Evolutionary conservation across 140 eudicot species (phyloP).

Genomic region (Eryngium alpinum): DNA sequence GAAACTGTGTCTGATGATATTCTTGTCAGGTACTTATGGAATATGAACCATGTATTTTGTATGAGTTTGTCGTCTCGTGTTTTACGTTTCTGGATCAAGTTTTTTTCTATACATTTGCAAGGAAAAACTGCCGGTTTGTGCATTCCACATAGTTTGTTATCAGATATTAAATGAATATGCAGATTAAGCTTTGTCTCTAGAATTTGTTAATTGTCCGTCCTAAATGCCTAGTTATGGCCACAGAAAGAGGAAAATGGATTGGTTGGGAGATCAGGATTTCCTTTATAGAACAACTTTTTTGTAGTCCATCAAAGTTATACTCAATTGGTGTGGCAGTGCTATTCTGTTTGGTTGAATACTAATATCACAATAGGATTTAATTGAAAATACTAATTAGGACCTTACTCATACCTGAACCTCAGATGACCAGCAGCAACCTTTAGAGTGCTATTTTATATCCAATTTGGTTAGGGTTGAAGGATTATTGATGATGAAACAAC

Average conservation of each 20-base stretch:
- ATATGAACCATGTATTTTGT: not conserved
- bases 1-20: too few species aligned
- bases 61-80: not conserved
- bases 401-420: not conserved
- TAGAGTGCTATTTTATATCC: not conserved
- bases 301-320: not conserved
- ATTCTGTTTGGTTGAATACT: not conserved
- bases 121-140: too few species aligned
- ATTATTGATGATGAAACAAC: not conserved
- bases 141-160: not conserved
- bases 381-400: not conserved
- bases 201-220: not conserved
- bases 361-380: not conserved
- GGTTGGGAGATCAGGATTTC: not conserved
- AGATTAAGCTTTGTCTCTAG: not conserved
- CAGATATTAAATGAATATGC: not conserved
- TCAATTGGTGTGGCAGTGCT: not conserved
- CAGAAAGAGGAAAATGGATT: not conserved
- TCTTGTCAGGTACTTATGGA: not conserved
- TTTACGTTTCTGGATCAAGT: not conserved
- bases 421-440: not conserved
- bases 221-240: not conserved
- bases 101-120: not conserved
- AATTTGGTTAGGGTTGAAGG: not conserved
- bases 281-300: not conserved